Conservation (phyloP, 1,284 basidiomycete species). For the Agaricales sp. region DNA sequence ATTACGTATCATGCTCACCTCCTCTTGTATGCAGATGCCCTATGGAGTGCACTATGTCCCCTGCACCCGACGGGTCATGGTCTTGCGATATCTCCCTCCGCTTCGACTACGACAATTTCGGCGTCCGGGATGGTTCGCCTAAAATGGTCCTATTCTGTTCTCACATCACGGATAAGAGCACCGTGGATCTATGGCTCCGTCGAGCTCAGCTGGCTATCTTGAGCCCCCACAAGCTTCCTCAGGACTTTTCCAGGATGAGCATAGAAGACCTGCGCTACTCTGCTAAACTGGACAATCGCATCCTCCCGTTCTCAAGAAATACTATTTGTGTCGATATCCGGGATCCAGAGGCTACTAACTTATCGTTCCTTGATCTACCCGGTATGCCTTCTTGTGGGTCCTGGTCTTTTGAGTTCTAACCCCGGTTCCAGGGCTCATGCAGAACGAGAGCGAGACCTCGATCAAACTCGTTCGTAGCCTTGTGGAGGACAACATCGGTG, state of each 20-base stretch:
- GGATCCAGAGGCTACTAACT: slow-evolving; percentile 30
- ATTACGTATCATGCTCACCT: background rate
- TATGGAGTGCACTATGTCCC: slow-evolving; percentile 41
- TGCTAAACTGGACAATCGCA: slow-evolving; percentile 14
- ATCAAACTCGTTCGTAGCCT: slow-evolving; percentile 27
- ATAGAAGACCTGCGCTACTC: slow-evolving; percentile 19
- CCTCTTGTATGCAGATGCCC: slow-evolving; percentile 33
- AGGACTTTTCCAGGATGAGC: slow-evolving; percentile 25
- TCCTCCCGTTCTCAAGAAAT: slow-evolving; percentile 44
- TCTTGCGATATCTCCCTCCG: slow-evolving; percentile 40
- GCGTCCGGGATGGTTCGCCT: slow-evolving; percentile 10
- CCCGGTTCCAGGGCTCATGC: slow-evolving; percentile 25
- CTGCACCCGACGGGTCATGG: slow-evolving; percentile 30
- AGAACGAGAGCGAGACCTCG: slow-evolving; percentile 26
- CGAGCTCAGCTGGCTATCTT: slow-evolving; percentile 53
- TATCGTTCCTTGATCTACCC: slow-evolving; percentile 42
- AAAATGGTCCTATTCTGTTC: slow-evolving; percentile 25
- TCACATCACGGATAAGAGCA: slow-evolving; percentile 23
- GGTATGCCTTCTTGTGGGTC: slow-evolving; percentile 18
- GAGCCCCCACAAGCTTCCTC: slow-evolving; percentile 23
- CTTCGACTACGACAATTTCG: slow-evolving; percentile 24
- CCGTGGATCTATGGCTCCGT: slow-evolving; percentile 42
- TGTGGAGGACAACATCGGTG: slow-evolving; percentile 23
- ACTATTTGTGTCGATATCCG: slow-evolving; percentile 39
- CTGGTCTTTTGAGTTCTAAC: slow-evolving; percentile 2